Evolutionary conservation across 306 rosid species (phyloP), one percentile per base, ranked within the genome.

Genomic region (Cucurbita ficifolia): DNA sequence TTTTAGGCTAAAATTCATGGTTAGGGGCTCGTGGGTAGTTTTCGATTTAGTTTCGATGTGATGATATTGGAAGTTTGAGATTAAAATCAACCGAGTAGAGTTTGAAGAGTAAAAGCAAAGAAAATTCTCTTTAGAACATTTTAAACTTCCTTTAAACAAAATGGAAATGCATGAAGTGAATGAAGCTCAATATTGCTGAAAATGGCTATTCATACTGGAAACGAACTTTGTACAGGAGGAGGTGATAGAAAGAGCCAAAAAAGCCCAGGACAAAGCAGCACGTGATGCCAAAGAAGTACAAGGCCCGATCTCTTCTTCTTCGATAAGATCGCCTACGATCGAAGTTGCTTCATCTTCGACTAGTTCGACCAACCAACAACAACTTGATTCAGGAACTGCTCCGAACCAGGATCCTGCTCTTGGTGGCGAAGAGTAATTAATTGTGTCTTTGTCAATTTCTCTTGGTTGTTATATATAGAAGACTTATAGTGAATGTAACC

Each of bases 251-350:
- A 89, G 92, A 79, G 99, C 96, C 51, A 84, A 85, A 84, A 85
- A 62, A 75, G 95, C 91, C 3, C 91, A 88, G 84, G 97, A 91
- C 69, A 87, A 85, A 83, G 97, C 99, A 12, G 96, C 97, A 9
- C 83, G 87, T 0, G 91, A 94, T 61, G 86, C 95, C 42, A 17
- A 43, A 43, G 96, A 88, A 74, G 82, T 85, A 62, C 88, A 77
- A 82, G 90, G 88, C 35, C 81, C 81, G 4, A 1, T 81, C 70
- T 43, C 87, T 33, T 33, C 33, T 29, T 29, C 74, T 21, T 68
- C 73, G 14, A 24, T 45, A 45, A 46, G 13, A 13, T 21, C 56
- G 21, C 56, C 73, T 14, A 21, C 11, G 5, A 12, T 7, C 43
- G 43, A 33, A 14, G 57, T 29, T 69, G 8, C 24, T 46, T 24